Evolutionary conservation across 257 asterid genomes (phyloP), one percentile per base, ranked within the genome.

Genomic region (Nicotiana tabacum): DNA sequence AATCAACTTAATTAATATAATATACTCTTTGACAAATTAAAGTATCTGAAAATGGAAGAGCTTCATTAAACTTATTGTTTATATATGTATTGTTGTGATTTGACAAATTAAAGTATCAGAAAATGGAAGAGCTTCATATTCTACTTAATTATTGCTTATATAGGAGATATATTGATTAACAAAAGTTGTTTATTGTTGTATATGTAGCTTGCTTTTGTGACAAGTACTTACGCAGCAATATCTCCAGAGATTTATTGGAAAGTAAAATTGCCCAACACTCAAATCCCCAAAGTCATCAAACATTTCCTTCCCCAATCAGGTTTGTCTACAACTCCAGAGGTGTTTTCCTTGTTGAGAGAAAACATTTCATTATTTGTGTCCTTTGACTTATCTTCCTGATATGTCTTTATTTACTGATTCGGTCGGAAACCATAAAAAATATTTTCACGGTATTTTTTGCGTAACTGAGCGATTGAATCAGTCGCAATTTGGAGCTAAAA

Each of bases 241-340:
- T 43, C 66, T 39, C 18, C 84, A 18, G 86, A 68, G 78, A 39
- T 60, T 51, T 84, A 84, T 66, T 84, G 87, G 89, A 68, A 68
- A 68, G 17, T 35, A 33, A 68, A 68, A 35, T 35, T 68, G 3
- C 77, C 77, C 30, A 35, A 87, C 46, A 12, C 89, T 9, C 66
- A 67, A 12, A 87, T 82, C 78, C 86, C 88, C 4, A 70, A 78
- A 58, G 81, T 53, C 16, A 56, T 84, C 13, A 72, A 84, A 24
- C 81, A 84, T 61, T 78, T 79, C 4, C 83, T 82, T 7, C 18
- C 57, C 56, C 66, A 72, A 11, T 10, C 89, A 51, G 80, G 72
- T 84, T 51, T 15, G 62, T 82, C 24, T 46, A n/a, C 30, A 24
- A 39, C 27, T 53, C 81, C 8, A 9, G 0, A 2, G 29, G 35